phyloP scores from a whole-genome alignment of 2,329 filamentous ascomycete species.

The Fusarium ramigenum region DNA sequence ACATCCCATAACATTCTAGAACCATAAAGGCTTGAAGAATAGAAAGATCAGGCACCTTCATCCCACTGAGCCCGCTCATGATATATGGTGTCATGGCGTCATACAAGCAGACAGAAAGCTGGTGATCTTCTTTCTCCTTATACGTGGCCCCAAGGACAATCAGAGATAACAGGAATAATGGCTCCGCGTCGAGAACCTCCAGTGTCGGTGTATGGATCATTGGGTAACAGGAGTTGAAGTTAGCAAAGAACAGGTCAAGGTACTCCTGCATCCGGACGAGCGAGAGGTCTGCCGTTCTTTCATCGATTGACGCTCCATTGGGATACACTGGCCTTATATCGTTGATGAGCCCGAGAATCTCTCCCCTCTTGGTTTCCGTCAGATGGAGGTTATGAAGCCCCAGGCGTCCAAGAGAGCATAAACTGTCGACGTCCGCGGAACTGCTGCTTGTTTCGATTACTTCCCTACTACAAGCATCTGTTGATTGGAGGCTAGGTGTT shows the following conservation, averaged over 20 bases:
- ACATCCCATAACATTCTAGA: neutral
- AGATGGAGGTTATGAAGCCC: neutral
- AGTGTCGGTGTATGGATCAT: neutral
- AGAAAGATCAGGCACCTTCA: neutral
- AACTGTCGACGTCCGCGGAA: neutral
- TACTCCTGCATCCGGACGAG: neutral
- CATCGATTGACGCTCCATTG: rapidly evolving
- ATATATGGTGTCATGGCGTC: neutral
- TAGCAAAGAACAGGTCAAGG: neutral
- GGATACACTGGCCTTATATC: neutral
- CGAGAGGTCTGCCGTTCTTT: neutral
- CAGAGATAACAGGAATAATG: neutral
- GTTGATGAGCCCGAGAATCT: neutral
- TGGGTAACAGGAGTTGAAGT: neutral
- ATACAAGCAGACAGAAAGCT: neutral
- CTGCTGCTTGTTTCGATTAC: rapidly evolving
- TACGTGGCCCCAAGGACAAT: neutral
- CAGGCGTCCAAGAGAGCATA: neutral
- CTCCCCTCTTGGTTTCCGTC: neutral
- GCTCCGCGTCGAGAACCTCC: neutral
- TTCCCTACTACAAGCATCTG: rapidly evolving
- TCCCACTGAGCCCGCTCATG: neutral
- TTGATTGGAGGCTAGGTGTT: too few species aligned
- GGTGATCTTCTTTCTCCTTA: neutral
- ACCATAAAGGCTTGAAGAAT: neutral